phyloP scores from a whole-genome alignment of 1,284 basidiomycete genomes.

The Amylostereum areolatum region DNA sequence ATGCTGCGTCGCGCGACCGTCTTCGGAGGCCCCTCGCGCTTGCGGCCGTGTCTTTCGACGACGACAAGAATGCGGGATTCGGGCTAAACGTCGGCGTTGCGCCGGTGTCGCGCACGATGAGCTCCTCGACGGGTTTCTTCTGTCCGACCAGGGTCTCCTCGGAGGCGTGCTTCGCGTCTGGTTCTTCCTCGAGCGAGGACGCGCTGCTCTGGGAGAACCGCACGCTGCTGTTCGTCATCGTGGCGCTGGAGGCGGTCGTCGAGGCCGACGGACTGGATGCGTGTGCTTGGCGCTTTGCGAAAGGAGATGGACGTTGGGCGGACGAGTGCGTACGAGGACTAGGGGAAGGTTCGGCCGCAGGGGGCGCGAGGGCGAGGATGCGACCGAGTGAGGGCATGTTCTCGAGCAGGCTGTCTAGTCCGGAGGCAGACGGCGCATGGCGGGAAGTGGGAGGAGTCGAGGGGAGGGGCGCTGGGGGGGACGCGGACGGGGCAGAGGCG shows the following conservation, averaged over 20 bases:
- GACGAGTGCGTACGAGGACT: not conserved
- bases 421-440: constrained; percentile 12
- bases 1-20: constrained; percentile 22
- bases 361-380: constrained; percentile 31
- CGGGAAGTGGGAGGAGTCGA: constrained; percentile 2
- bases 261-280: constrained; percentile 21
- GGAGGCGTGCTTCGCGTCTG: no score
- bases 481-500: constrained; percentile 9
- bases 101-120: constrained; percentile 38
- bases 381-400: constrained; percentile 56
- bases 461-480: constrained; percentile 2
- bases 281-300: constrained; percentile 12
- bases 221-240: constrained; percentile 18
- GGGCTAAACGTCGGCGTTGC: constrained; percentile 39
- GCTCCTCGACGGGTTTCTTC: constrained; percentile 20
- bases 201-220: constrained; percentile 40
- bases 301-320: constrained; percentile 1
- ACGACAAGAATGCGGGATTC: constrained; percentile 28
- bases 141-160: no score
- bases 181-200: constrained; percentile 25
- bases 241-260: constrained; percentile 15
- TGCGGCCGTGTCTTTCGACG: not conserved
- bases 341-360: constrained; percentile 14
- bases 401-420: constrained; percentile 57
- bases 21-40: constrained; percentile 20